Evolutionary conservation across 2,329 filamentous ascomycete species (phyloP), one percentile per base, ranked within the genome.

Genomic region (Atkinsonella texensis): DNA sequence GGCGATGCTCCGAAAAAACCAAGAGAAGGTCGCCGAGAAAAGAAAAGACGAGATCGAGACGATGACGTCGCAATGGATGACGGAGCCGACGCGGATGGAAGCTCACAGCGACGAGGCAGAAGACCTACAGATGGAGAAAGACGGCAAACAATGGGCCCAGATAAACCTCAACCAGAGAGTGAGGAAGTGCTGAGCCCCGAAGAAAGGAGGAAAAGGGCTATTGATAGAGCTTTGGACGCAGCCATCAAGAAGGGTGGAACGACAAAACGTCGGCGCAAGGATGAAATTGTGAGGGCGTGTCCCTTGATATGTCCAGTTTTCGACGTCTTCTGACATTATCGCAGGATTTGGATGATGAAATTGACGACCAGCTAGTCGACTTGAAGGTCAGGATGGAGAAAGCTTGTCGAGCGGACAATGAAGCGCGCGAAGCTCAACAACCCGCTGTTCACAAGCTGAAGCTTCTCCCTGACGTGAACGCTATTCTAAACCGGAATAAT

Each of bases 381-480:
- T 84, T 98, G 66, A 93, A 93, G 63, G 77, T 87, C 50, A 82
- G 83, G 52, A 98, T 98, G 90, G 89, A 93, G 58, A 78, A 83
- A 58, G 93, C 93, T 15, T 95, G 91, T 54, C 81, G 90, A 67
- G 80, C 83, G 39, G 93, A 98, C 68, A 90, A 91, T 60, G 74
- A 83, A 51, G 89, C 88, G 40, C 89, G 93, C 59, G 79, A 85
- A 57, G 77, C 83, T 48, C 84, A 85, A 57, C 77, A 88, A 62
- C 89, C 91, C 0, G 93, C 93, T 32, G 81, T 89, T 54, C 85
- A 95, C 71, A 98, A 98, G 73, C 80, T 98, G 45, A 89, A 90
- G 70, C 84, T 98, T 59, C 81, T 98, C 15, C 90, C 91, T 1
- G 85, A 95, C 65, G 93, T 98, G 13, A 84, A 90, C 46, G 82